A percentile compares a stretch with the other conserved stretches of the same genome.
Conservation (phyloP, 177 flowering plant species). For the Vitis hybrid region DNA sequence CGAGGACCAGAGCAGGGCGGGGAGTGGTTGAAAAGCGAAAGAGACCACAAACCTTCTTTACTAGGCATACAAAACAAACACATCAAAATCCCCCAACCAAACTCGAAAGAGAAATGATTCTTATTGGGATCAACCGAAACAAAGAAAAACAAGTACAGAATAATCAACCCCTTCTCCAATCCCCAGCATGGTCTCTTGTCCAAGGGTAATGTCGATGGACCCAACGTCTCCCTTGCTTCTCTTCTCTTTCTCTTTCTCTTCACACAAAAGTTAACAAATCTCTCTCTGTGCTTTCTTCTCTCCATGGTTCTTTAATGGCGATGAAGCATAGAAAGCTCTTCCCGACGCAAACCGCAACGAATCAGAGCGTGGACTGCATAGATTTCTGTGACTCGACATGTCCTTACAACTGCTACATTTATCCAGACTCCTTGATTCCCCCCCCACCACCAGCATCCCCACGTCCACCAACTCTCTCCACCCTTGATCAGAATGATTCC, state of each 20-base stretch:
- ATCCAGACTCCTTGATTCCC: slow-evolving; percentile 2
- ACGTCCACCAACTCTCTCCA: not conserved
- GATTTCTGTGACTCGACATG: slow-evolving; percentile 26
- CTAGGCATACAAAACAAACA: not conserved
- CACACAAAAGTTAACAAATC: slow-evolving; percentile 10
- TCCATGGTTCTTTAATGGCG: slow-evolving; percentile 15
- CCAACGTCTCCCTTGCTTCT: not conserved
- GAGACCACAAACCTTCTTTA: not conserved
- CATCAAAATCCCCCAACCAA: not conserved
- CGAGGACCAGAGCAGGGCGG: not conserved
- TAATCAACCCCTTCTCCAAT: not conserved
- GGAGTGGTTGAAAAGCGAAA: not conserved
- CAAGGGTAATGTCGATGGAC: not conserved
- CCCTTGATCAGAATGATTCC: not conserved
- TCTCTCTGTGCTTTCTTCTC: slow-evolving; percentile 1
- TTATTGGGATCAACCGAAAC: not conserved
- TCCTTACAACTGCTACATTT: slow-evolving; percentile 6
- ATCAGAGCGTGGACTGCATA: slow-evolving; percentile 8
- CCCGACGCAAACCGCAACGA: slow-evolving; percentile 9
- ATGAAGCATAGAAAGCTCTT: slow-evolving; percentile 32
- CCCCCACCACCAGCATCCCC: slow-evolving; percentile 27
- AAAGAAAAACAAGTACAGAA: not conserved
- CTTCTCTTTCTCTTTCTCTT: slow-evolving; percentile 12
- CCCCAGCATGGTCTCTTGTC: not conserved
- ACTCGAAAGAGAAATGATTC: slow-evolving; percentile 11